Base-by-base conservation (phyloP, 2,329 filamentous ascomycete genomes). In the Phialophora chinensis region DNA sequence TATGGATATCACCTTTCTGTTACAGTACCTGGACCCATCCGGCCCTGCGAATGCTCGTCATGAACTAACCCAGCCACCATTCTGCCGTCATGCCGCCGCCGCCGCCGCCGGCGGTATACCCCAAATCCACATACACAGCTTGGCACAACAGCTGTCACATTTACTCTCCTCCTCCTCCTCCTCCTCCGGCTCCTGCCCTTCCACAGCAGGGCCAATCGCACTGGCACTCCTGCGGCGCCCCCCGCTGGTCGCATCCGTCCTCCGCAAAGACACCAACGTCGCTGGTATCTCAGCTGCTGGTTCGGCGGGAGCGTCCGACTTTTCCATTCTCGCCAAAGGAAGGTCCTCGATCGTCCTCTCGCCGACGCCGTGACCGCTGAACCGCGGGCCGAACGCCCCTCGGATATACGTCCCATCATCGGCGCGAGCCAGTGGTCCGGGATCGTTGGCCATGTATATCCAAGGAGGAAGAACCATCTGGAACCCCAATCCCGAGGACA, bases 331-430 rank as follows among this genome's bases (percentile, higher is more conserved):
- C 20, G 62, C 62, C 49, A 72, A 25, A 17, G 71, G 71, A 52
- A 72, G 71, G 17, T 35, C 50, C n/a, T 68, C 61, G 17, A 72
- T 60, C 17, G 54, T 17, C 23, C 73, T 53, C 71, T 61, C 57
- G 66, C 77, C 72, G 20, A 76, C 72, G 11, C 79, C 78, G 72
- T 82, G 79, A 0, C 77, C 79, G 67, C 80, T 81, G 44, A 77
- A 74, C 55, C 80, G 74, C 57, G 74, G 71, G 1, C 77, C 77
- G 38, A 81, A 81, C 33, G 77, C 74, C 25, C 79, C 80, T 60
- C 78, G 74, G 27, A 82, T 74, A 27, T 74, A 68, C 11, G 79
- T 81, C 14, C 79, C 79, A 72, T 81, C 79, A 27, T 77, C 74
- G 17, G 79, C 79, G 63, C 76, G 75, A 38, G 75, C 74, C 63